Evolutionary conservation across 805 yeast genomes (phyloP), one percentile per base, ranked within the genome.

Genomic region (Lipomyces yamanashiensis): DNA sequence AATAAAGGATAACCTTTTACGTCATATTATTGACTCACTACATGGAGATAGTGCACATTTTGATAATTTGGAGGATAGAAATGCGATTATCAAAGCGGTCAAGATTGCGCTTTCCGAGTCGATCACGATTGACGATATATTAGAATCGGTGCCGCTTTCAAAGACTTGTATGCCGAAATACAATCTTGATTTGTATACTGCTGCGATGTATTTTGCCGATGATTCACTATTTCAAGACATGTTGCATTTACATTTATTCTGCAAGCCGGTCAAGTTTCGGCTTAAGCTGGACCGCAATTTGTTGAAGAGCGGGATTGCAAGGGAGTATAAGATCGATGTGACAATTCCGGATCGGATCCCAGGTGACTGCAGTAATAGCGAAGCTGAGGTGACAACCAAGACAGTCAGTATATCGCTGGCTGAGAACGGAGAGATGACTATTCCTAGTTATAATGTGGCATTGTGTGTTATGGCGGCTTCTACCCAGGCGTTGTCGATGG

Each of bases 371-470:
- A 34, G 23, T 17, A 28, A 28, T 28, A 15, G 40, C 15, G 48
- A 41, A 13, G 6, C 8, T 9, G 37, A 7, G 21, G 10, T 7
- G 48, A n/a, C 36, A 13, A 33, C 34, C 34, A 10, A n/a, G 9
- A 37, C n/a, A 23, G 47, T 59, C 19, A 9, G 28, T 1, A 44
- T 52, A 9, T n/a, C 43, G 1, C 7, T 52, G 21, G 54, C 21
- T 17, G 48, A 57, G 36, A 28, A 48, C 10, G 63, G 56, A 28
- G 21, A 8, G 17, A 28, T 60, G 17, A 47, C 51, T 1, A 48
- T 60, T 34, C 61, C 63, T 19, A 45, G 61, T 33, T 48, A 47
- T 41, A 49, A 60, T 13, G 37, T 60, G 12, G 64, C 64, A 15
- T 28, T 41, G 13, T 50, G 64, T 19, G 45, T 49, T 33, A 57